These are phyloP conservation scores for Verticillium albo-atrum DNA, from an alignment of 2,329 filamentous ascomycete genomes.

Conservation along the genomic window DNA sequence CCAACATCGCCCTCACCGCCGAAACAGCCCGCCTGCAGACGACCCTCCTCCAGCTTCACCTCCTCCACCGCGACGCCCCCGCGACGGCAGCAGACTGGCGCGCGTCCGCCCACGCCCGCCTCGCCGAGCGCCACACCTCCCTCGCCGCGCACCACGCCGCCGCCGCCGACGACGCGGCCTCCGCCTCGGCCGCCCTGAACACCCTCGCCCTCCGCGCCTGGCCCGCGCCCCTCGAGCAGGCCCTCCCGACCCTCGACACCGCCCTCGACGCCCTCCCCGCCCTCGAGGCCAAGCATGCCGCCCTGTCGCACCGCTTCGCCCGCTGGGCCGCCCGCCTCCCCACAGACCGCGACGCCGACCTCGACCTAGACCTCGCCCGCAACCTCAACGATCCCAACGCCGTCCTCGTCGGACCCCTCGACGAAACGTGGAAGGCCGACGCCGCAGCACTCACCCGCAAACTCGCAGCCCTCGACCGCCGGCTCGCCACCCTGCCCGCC, in stretches of 20 bases:
- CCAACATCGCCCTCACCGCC: conserved; percentile 54
- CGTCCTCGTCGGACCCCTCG: conserved; percentile 51
- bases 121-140: conserved; percentile 40
- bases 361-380: conserved; percentile 41
- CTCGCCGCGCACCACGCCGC: conserved; percentile 28
- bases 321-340: conserved; percentile 36
- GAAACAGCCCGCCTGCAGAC: conserved; percentile 57
- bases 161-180: conserved; percentile 31
- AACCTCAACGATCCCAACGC: conserved; percentile 31
- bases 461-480: conserved; percentile 49
- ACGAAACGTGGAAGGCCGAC: conserved; percentile 55
- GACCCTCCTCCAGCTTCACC: conserved; percentile 60
- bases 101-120: conserved; percentile 45
- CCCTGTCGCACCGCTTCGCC: conserved; percentile 54
- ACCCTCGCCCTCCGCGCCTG: conserved; percentile 48
- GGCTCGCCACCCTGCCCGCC: conserved; percentile 42
- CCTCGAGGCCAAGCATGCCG: conserved; percentile 52
- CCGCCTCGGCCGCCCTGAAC: conserved; percentile 46
- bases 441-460: conserved; percentile 46
- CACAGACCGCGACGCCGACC: conserved; percentile 36
- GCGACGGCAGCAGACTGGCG: conserved; percentile 46
- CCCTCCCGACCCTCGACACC: conserved; percentile 52
- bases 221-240: conserved; percentile 47
- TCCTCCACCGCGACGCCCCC: conserved; percentile 54
- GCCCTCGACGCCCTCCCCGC: conserved; percentile 54